Percentiles rank a stretch among this genome's conserved stretches.
Conservation (phyloP, 768 basidiomycete species). For the Pleurotus sapidus region DNA sequence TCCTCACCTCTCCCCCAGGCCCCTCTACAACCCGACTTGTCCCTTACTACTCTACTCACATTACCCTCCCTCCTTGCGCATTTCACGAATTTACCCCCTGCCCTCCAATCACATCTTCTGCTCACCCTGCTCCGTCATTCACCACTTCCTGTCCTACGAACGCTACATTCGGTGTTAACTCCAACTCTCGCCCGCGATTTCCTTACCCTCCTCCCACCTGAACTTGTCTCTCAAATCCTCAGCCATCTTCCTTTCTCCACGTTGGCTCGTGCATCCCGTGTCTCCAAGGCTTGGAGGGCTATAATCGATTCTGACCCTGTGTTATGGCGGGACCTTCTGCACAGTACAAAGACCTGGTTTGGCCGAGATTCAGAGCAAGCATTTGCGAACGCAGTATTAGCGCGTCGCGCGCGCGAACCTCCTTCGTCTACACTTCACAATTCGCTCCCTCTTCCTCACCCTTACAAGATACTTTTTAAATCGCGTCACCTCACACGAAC, state of each 20-base stretch:
- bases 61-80: slow-evolving; percentile 81
- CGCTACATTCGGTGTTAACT: slow-evolving; percentile 82
- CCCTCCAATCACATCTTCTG: slow-evolving; percentile 90
- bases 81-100: slow-evolving; percentile 75
- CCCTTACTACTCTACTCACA: slow-evolving; percentile 81
- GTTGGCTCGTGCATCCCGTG: slow-evolving; percentile 83
- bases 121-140: slow-evolving; percentile 91
- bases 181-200: slow-evolving; percentile 95
- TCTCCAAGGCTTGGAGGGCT: slow-evolving; percentile 86
- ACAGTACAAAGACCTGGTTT: slow-evolving; percentile 85
- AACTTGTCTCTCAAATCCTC: slow-evolving; percentile 87
- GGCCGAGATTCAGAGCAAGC: slow-evolving; percentile 81
- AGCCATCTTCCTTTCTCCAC: slow-evolving; percentile 80
- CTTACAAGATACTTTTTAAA: slow-evolving; percentile 92
- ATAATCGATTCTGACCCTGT: slow-evolving; percentile 90
- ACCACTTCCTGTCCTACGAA: slow-evolving; percentile 86
- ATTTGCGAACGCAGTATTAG: slow-evolving; percentile 70
- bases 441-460: slow-evolving; percentile 39
- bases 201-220: slow-evolving; percentile 85
- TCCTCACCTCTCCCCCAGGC: slow-evolving; percentile 68
- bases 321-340: slow-evolving; percentile 86
- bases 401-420: slow-evolving; percentile 47
- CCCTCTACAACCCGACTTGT: slow-evolving; percentile 78
- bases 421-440: slow-evolving; percentile 3
- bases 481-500: slow-evolving; percentile 78